A percentile compares a stretch with the other conserved stretches of the same genome.
phyloP scores from a whole-genome alignment of 768 basidiomycete genomes.

The Phaeolepiota aurea region DNA sequence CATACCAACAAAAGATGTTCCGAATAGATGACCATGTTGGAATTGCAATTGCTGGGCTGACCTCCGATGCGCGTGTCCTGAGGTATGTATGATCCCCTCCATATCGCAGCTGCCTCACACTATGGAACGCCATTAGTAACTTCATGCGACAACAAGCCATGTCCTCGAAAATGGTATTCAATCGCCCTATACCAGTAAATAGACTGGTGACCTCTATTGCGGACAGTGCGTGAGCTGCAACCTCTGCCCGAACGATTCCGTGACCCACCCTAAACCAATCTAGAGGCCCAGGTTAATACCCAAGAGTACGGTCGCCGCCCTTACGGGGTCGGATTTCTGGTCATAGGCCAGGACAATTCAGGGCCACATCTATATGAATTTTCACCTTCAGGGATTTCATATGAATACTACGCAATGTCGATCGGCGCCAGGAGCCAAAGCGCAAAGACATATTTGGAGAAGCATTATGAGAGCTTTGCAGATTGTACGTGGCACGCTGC shows the following conservation, averaged over 20 bases:
- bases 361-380: constrained; percentile 98
- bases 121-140: constrained; percentile 48
- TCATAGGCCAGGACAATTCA: constrained; percentile 92
- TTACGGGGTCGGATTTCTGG: constrained; percentile 97
- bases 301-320: constrained; percentile 97
- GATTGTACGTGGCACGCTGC: constrained; percentile 52
- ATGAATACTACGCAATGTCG: constrained; percentile 97
- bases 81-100: constrained; percentile 44
- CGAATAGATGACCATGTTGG: constrained; percentile 99
- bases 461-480: constrained; percentile 80
- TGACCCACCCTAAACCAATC: neutral
- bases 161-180: constrained; percentile 91
- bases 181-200: constrained; percentile 89
- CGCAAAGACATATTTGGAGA: constrained; percentile 97
- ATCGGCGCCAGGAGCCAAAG: constrained; percentile 98
- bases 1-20: constrained; percentile 99
- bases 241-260: neutral
- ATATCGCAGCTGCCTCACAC: too few relatives aligned
- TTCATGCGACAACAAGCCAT: constrained; percentile 99
- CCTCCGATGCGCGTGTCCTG: constrained; percentile 94
- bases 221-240: constrained; percentile 69
- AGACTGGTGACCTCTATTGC: constrained; percentile 90
- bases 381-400: constrained; percentile 93
- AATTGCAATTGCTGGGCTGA: constrained; percentile 99
- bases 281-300: constrained; percentile 98